Conservation (phyloP, 768 basidiomycete genomes). For the Candolleomyces aberdarensis region DNA sequence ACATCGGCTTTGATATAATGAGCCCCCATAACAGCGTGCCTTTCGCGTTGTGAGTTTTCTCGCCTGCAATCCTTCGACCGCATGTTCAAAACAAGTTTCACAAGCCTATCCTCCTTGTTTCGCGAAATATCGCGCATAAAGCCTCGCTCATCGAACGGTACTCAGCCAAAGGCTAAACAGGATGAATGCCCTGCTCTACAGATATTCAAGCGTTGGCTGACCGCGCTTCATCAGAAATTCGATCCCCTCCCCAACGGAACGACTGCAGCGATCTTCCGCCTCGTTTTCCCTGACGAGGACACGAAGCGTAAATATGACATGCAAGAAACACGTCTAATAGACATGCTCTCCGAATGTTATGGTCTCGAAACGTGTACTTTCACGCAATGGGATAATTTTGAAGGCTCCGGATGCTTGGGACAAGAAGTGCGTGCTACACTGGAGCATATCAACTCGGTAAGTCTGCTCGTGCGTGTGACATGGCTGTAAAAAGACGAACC, state of each 20-base stretch:
- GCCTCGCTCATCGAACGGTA: neutral
- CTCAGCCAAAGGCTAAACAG: neutral
- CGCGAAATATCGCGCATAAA: neutral
- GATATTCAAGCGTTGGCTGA: conserved; percentile 45
- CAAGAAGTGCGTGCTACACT: conserved; percentile 52
- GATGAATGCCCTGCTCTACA: conserved; percentile 31
- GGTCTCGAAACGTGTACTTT: conserved; percentile 30
- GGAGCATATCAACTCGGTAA: conserved; percentile 37
- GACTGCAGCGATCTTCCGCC: conserved; percentile 58
- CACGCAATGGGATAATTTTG: conserved; percentile 39
- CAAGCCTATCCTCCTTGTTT: neutral
- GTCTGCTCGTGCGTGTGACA: conserved; percentile 4
- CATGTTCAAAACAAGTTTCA: neutral
- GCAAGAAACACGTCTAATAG: conserved; percentile 60
- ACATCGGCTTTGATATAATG: neutral
- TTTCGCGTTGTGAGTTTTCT: conserved; percentile 42
- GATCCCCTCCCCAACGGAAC: conserved; percentile 50
- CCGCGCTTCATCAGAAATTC: conserved; percentile 37
- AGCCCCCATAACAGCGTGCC: conserved; percentile 21
- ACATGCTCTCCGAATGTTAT: conserved; percentile 47
- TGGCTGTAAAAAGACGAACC: neutral
- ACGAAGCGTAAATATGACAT: conserved; percentile 65
- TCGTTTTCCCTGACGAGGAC: conserved; percentile 88
- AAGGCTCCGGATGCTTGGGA: conserved; percentile 67
- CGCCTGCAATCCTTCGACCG: neutral